phyloP scores from a whole-genome alignment of 1,139 yeast genomes.

The Geotrichum citri-aurantii region DNA sequence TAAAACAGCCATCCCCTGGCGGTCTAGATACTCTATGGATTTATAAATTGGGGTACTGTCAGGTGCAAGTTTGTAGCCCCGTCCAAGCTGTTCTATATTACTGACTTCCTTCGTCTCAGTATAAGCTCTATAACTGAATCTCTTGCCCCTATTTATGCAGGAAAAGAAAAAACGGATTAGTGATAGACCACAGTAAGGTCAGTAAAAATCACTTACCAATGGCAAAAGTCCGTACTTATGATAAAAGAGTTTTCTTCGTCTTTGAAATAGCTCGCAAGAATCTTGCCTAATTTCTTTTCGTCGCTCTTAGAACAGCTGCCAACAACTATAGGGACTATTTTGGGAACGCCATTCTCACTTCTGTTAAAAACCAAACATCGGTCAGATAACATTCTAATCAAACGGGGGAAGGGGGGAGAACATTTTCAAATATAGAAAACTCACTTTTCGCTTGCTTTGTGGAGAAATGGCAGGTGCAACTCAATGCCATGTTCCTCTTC shows the following conservation, averaged over 20 bases:
- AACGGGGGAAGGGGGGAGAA: not conserved
- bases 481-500: conserved; percentile 90
- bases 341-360: conserved; percentile 36
- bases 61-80: conserved; percentile 8
- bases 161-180: conserved; percentile 3
- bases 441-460: conserved; percentile 39
- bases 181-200: not conserved
- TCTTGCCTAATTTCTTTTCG: conserved; percentile 44
- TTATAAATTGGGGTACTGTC: conserved; percentile 49
- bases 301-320: conserved; percentile 52
- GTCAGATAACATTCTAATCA: not conserved
- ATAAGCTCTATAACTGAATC: conserved; percentile 24
- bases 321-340: conserved; percentile 74
- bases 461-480: conserved; percentile 83
- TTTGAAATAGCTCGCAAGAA: conserved; percentile 50
- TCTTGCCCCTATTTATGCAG: conserved; percentile 20
- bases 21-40: conserved; percentile 69
- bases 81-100: not conserved
- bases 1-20: conserved; percentile 61
- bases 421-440: not conserved
- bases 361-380: conserved; percentile 10
- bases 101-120: conserved; percentile 21
- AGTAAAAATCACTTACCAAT: conserved; percentile 64
- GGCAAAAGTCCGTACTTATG: conserved; percentile 89
- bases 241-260: conserved; percentile 63